Percentiles rank a stretch among this genome's conserved stretches.
These are phyloP conservation scores for Puccinia novopanici DNA, from an alignment of 1,284 basidiomycete species.

Conservation along the genomic window DNA sequence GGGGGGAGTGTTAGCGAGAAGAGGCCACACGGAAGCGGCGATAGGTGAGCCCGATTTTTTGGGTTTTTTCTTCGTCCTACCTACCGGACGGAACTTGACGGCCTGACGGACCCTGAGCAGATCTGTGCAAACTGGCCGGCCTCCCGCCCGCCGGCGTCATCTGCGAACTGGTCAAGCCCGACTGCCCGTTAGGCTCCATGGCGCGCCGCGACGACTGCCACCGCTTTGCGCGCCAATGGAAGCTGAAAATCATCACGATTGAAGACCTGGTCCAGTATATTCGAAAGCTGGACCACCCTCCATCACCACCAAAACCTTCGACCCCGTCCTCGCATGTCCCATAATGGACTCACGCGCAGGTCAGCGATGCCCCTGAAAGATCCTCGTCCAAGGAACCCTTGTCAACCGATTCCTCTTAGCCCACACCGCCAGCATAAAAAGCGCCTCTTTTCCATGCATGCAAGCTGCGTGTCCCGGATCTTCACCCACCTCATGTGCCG, in stretches of 20 bases:
- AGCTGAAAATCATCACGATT: conserved; percentile 89
- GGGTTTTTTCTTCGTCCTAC: neutral
- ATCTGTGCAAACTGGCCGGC: conserved; percentile 78
- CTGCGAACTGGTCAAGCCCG: conserved; percentile 93
- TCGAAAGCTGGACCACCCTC: neutral
- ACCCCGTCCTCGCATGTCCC: neutral
- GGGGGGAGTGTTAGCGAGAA: conserved; percentile 80
- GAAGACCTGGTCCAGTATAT: conserved; percentile 36
- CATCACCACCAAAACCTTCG: neutral
- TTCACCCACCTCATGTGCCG: too few relatives aligned
- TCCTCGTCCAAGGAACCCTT: too few relatives aligned
- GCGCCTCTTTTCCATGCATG: too few relatives aligned
- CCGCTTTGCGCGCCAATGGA: conserved; percentile 86
- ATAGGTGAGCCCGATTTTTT: conserved; percentile 64
- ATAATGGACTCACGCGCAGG: too few relatives aligned
- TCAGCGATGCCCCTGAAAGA: neutral
- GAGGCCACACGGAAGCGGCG: conserved; percentile 89
- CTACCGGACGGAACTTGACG: neutral
- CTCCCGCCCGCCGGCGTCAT: conserved; percentile 80
- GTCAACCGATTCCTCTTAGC: too few relatives aligned
- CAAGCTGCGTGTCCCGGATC: too few relatives aligned
- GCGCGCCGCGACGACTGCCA: conserved; percentile 91
- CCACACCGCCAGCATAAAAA: too few relatives aligned
- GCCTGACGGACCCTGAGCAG: conserved; percentile 61
- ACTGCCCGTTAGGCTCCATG: conserved; percentile 83